Evolutionary conservation across 164 flowering plant species (phyloP).

Genomic region (Buxus sempervirens): DNA sequence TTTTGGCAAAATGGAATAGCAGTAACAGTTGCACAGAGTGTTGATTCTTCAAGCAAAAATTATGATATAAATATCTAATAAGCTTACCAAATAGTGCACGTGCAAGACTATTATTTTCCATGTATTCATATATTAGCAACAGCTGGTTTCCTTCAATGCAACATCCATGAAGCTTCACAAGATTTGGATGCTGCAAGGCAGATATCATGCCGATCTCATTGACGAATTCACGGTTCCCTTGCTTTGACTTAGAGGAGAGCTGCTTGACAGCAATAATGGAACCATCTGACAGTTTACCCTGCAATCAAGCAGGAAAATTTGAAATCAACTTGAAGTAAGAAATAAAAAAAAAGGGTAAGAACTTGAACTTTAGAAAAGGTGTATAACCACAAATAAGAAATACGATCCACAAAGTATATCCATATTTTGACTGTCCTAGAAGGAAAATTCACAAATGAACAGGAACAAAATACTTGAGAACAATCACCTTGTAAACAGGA

Average conservation of each 20-base stretch:
- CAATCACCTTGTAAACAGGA: constrained; percentile 68
- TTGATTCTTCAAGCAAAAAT: background rate
- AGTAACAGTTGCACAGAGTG: background rate
- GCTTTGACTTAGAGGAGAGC: constrained; percentile 67
- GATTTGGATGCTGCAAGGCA: constrained; percentile 66
- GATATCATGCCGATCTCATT: constrained; percentile 78
- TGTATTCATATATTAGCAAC: constrained; percentile 56
- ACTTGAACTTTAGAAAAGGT: background rate
- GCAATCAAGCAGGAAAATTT: constrained; percentile 3
- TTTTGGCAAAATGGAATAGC: background rate
- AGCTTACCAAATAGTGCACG: constrained; percentile 42
- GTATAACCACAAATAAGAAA: background rate
- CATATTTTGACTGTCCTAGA: background rate
- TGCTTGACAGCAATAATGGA: constrained; percentile 63
- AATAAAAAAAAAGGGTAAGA: no score
- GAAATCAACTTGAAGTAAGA: background rate
- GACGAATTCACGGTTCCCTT: constrained; percentile 73
- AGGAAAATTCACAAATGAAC: background rate
- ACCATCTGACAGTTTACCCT: constrained; percentile 63
- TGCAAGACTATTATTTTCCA: constrained; percentile 67
- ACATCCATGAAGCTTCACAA: constrained; percentile 65
- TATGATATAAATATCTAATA: constrained; percentile 30
- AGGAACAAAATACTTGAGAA: background rate
- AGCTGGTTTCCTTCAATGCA: constrained; percentile 68
- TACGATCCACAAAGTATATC: background rate